Conservation (phyloP, 192 early-diverging fungal genomes). For the Phycomyces blakesleeanus region DNA sequence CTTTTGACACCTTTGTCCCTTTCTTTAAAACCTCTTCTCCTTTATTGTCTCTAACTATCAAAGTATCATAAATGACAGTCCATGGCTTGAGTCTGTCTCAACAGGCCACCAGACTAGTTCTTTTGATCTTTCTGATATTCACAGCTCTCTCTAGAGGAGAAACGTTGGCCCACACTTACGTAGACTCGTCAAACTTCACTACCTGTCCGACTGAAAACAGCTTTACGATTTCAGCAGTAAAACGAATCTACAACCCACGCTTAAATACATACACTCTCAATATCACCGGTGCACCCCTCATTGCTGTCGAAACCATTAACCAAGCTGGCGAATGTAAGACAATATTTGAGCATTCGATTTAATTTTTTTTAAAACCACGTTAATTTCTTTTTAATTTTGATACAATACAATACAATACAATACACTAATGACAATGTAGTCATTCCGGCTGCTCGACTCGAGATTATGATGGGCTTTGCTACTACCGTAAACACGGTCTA, state of each 20-base stretch:
- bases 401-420: too few relatives aligned
- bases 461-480: not conserved
- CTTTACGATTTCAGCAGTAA: not conserved
- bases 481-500: not conserved
- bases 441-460: not conserved
- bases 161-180: not conserved
- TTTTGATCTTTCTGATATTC: too few relatives aligned
- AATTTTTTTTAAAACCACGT: too few relatives aligned
- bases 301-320: conserved; percentile 4
- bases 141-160: too few relatives aligned
- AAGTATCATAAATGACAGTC: too few relatives aligned
- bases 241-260: not conserved
- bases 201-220: not conserved
- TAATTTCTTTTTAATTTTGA: too few relatives aligned
- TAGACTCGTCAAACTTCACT: not conserved
- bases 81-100: too few relatives aligned
- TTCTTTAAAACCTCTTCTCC: too few relatives aligned
- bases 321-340: conserved; percentile 12
- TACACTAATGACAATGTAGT: not conserved
- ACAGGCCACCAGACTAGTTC: too few relatives aligned
- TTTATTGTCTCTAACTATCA: too few relatives aligned
- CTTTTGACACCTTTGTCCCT: too few relatives aligned
- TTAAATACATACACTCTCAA: conserved; percentile 3
- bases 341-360: too few relatives aligned
- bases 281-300: conserved; percentile 2